Percentiles rank a stretch among this genome's conserved stretches.
phyloP scores from a whole-genome alignment of 1,284 basidiomycete genomes.

The Apiotrichum akiyoshidainum region DNA sequence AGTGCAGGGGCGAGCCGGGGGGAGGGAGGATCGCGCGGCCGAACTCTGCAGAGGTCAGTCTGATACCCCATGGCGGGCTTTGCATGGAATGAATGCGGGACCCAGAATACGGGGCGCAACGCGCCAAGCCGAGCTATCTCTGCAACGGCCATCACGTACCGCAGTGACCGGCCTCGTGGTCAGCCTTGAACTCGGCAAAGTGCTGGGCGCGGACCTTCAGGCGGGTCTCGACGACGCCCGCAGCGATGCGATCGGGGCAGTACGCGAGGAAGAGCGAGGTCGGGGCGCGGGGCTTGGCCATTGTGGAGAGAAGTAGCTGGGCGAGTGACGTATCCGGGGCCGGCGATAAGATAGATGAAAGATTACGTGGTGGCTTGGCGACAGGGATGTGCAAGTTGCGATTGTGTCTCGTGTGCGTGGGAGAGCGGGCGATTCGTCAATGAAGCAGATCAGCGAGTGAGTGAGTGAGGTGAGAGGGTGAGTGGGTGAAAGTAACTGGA shows the following conservation, averaged over 20 bases:
- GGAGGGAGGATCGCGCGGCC: constrained; percentile 33
- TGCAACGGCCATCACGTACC: constrained; percentile 28
- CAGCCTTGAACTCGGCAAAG: constrained; percentile 31
- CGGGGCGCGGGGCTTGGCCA: constrained; percentile 7
- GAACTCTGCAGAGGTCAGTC: constrained; percentile 24
- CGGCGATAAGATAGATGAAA: not conserved
- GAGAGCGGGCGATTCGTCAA: no score
- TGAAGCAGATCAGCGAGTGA: no score
- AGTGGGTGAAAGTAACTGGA: no score
- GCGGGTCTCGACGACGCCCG: constrained; percentile 31
- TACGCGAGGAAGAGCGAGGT: constrained; percentile 42
- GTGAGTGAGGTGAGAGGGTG: no score
- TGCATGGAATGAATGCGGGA: not conserved
- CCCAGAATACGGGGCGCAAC: not conserved
- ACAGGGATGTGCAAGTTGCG: no score
- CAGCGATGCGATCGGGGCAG: constrained; percentile 32
- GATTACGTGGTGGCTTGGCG: no score
- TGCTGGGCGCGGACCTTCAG: constrained; percentile 38
- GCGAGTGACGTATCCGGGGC: not conserved
- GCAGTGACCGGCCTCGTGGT: constrained; percentile 27
- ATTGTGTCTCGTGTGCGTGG: no score
- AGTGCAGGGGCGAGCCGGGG: constrained; percentile 21
- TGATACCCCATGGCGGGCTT: no score
- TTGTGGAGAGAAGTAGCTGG: not conserved
- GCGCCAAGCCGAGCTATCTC: no score